A percentile compares a stretch with the other conserved stretches of the same genome.
These are phyloP conservation scores for Phaeotremella skinneri DNA, from an alignment of 768 basidiomycete species.

Conservation along the genomic window DNA sequence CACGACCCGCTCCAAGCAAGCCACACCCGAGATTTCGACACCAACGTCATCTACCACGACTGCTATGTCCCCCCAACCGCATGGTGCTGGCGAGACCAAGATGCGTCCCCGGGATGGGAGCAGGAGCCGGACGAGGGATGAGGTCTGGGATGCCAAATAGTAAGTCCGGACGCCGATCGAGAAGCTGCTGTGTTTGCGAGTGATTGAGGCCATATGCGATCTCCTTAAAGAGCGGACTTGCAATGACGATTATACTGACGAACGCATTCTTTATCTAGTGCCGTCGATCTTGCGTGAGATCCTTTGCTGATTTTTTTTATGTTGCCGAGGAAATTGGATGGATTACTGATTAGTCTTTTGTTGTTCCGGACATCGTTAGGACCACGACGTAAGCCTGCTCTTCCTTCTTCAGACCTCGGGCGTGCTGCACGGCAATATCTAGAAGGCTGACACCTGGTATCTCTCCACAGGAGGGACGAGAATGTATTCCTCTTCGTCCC, in stretches of 20 bases:
- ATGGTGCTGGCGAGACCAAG: constrained; percentile 12
- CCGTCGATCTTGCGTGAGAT: constrained; percentile 48
- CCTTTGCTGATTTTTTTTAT: neutral
- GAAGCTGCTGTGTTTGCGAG: neutral
- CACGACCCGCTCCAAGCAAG: constrained; percentile 35
- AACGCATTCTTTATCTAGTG: constrained; percentile 22
- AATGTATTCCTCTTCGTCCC: constrained; percentile 97
- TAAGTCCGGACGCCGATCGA: constrained; percentile 19
- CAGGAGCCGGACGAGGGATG: constrained; percentile 37
- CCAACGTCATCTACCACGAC: constrained; percentile 14
- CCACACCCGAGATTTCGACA: constrained; percentile 20
- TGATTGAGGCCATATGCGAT: neutral
- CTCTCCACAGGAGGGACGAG: constrained; percentile 57
- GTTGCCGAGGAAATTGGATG: too few relatives aligned
- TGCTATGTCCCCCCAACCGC: neutral
- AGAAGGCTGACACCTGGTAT: neutral
- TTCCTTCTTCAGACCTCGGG: neutral
- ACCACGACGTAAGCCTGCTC: constrained; percentile 34
- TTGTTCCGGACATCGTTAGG: constrained; percentile 13
- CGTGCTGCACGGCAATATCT: constrained; percentile 6
- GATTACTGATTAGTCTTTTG: constrained; percentile 3
- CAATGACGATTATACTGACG: neutral
- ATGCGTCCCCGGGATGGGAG: constrained; percentile 36
- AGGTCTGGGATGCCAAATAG: constrained; percentile 51
- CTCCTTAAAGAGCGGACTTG: too few relatives aligned